A percentile compares a stretch with the other conserved stretches of the same genome.
phyloP scores from a whole-genome alignment of 768 basidiomycete species.

The Harrya chromipes region DNA sequence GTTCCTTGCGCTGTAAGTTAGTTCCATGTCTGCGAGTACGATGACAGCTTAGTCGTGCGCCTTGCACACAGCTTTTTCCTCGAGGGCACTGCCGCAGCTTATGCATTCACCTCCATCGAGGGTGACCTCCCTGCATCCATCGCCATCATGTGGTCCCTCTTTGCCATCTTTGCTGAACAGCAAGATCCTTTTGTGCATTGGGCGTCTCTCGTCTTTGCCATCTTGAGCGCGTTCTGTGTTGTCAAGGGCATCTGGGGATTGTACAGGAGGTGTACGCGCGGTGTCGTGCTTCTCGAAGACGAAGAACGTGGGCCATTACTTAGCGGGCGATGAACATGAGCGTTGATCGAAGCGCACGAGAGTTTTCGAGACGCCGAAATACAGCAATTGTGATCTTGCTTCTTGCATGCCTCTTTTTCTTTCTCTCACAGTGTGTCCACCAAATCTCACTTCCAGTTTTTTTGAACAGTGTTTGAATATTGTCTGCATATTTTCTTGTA shows the following conservation, averaged over 20 bases:
- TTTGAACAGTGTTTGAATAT: background rate
- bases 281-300: slow-evolving; percentile 66
- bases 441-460: background rate
- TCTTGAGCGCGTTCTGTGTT: slow-evolving; percentile 83
- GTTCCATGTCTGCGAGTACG: background rate
- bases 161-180: slow-evolving; percentile 86
- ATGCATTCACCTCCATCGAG: slow-evolving; percentile 86
- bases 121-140: slow-evolving; percentile 92
- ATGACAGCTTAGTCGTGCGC: slow-evolving; percentile 4
- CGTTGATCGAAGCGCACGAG: no score
- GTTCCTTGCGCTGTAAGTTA: slow-evolving; percentile 78
- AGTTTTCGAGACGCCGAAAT: background rate
- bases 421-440: background rate
- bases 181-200: slow-evolving; percentile 77
- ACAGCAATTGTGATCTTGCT: background rate
- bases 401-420: background rate
- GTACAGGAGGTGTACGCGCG: slow-evolving; percentile 41
- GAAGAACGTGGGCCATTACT: slow-evolving; percentile 89
- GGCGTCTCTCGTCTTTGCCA: slow-evolving; percentile 80
- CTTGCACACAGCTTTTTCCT: slow-evolving; percentile 70
- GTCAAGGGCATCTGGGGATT: slow-evolving; percentile 68
- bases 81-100: slow-evolving; percentile 87
- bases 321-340: slow-evolving; percentile 27
- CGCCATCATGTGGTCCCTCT: slow-evolving; percentile 91
- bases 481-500: slow-evolving; percentile 8